Conservation (phyloP, 1,139 yeast genomes). For the Geotrichum macrosporum region DNA sequence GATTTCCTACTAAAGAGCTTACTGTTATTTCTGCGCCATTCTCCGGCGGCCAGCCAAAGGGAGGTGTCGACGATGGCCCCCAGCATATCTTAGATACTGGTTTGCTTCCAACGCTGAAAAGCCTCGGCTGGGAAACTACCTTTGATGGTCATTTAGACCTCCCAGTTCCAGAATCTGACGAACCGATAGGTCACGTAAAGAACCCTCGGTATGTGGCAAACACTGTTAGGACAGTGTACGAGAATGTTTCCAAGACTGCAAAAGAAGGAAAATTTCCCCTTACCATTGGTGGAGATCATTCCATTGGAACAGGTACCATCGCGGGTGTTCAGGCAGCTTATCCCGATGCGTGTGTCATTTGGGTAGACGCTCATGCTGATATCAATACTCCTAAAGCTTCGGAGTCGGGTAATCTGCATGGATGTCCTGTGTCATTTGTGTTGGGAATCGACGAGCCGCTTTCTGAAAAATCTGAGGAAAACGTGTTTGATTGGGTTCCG, state of each 20-base stretch:
- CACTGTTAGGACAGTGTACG: conserved; percentile 61
- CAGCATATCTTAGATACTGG: conserved; percentile 70
- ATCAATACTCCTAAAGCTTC: conserved; percentile 87
- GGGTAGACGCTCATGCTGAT: conserved; percentile 99
- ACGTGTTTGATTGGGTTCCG: conserved; percentile 66
- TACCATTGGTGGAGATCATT: conserved; percentile 95
- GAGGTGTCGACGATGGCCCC: conserved; percentile 96
- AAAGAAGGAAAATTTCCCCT: conserved; percentile 60
- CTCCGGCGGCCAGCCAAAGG: conserved; percentile 93
- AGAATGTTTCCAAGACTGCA: conserved; percentile 53
- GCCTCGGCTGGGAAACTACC: conserved; percentile 69
- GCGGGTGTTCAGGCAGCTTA: conserved; percentile 72
- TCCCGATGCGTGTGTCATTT: conserved; percentile 84
- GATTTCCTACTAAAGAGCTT: conserved; percentile 26
- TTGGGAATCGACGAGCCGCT: conserved; percentile 51
- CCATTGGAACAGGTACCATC: conserved; percentile 91
- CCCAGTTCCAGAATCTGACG: conserved; percentile 36
- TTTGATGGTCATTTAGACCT: conserved; percentile 55
- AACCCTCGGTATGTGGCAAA: conserved; percentile 74
- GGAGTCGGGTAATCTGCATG: conserved; percentile 88
- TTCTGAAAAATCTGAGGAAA: conserved; percentile 49
- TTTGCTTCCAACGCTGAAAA: conserved; percentile 54
- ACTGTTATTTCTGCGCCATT: conserved; percentile 75
- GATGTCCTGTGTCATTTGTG: conserved; percentile 90
- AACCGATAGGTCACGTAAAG: conserved; percentile 51